Base-by-base conservation (phyloP, 306 rosid genomes). In the Geum urbanum region DNA sequence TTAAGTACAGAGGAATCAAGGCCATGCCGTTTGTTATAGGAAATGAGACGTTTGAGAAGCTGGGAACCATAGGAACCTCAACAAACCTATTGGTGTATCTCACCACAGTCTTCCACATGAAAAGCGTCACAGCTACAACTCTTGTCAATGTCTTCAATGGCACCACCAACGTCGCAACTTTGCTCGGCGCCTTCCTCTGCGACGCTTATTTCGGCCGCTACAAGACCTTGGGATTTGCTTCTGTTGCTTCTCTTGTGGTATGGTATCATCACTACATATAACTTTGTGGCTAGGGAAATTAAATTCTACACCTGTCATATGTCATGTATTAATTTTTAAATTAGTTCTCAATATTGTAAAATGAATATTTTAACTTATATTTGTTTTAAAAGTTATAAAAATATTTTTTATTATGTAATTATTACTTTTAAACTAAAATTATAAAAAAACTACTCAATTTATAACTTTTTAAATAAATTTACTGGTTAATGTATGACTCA, bases 11-110 rank as follows among this genome's bases (percentile, higher is more conserved):
- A 53, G 97, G 97, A 12, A 86, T 95, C 89, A 87, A 80, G 74
- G 80, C 67, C 77, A 89, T 92, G 97, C 97, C 97, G 14, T 85
- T 81, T 51, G 87, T 92, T 79, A 89, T 92, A 80, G 98, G 98
- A 50, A 92, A 90, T 85, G 98, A 92, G 78, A 90, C 96, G 0
- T 92, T 92, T 76, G 96, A 92, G 88, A 92, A 88, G 80, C 79
- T 92, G 51, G 98, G 98, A 72, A 87, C 98, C 12, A 67, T 88
- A 66, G 98, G 97, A 24, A 86, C 97, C 12, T 78, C 86, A 22
- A 46, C 84, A 10, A 92, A 92, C 60, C 85, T 92, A 13, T 81
- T 92, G 84, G 86, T 92, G 1, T 88, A 92, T 79, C 85, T 92
- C 5, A 88, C 96, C 1, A 82, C 88, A 4, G 98, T 92, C 5